Conservation (phyloP, 495 filamentous ascomycete genomes). For the Penicillium dipodomyicola region DNA sequence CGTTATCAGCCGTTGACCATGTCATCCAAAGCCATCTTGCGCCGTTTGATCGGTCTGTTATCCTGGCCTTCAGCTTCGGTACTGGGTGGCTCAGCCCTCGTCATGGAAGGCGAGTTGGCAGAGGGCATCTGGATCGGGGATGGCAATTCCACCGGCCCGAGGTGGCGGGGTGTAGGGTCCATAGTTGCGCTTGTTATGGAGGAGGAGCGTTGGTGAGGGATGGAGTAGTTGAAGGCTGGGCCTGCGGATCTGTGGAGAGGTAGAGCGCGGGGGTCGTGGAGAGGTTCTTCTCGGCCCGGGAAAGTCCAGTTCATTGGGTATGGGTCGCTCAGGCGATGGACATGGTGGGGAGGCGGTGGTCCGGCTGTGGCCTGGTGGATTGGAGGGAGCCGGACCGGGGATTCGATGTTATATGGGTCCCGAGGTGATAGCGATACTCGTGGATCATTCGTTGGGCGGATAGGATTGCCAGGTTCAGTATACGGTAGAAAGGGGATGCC, state of each 20-base stretch:
- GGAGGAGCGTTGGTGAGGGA: conserved; percentile 23
- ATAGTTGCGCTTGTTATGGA: conserved; percentile 23
- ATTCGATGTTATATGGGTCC: conserved; percentile 33
- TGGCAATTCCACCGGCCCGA: conserved; percentile 23
- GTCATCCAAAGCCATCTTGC: conserved; percentile 57
- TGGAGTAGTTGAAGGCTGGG: conserved; percentile 32
- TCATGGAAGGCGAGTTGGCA: conserved; percentile 18
- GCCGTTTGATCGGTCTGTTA: conserved; percentile 66
- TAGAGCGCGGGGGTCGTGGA: conserved; percentile 25
- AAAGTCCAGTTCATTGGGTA: conserved; percentile 35
- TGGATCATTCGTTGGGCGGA: conserved; percentile 30
- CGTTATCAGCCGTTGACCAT: conserved; percentile 44
- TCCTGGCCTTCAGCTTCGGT: conserved; percentile 30
- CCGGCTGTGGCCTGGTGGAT: conserved; percentile 38
- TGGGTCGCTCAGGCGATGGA: conserved; percentile 42
- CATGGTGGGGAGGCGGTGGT: conserved; percentile 25
- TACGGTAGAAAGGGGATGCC: conserved; percentile 33
- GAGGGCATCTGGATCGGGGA: conserved; percentile 16
- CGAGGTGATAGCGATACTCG: conserved; percentile 30
- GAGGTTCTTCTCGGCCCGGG: conserved; percentile 24
- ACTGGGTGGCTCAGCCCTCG: conserved; percentile 17
- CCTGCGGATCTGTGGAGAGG: conserved; percentile 25
- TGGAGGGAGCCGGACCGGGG: conserved; percentile 44
- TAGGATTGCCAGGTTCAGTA: conserved; percentile 25
- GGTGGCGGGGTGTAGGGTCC: conserved; percentile 30